Evolutionary conservation across 2,329 filamentous ascomycete species (phyloP).

Genomic region (Lizonia empirigonia): DNA sequence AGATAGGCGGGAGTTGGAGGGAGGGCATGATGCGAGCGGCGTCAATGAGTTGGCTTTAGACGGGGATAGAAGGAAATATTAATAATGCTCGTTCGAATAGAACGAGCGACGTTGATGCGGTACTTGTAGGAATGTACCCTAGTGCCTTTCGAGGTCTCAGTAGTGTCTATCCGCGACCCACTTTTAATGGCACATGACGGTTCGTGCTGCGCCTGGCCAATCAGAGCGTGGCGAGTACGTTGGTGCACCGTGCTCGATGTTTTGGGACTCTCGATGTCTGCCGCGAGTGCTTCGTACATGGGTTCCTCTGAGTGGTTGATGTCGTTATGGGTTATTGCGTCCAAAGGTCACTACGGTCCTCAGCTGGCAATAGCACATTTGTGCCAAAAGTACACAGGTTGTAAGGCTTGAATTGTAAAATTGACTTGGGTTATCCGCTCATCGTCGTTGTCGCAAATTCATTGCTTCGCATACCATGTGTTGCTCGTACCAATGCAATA

Average conservation of each 20-base stretch:
- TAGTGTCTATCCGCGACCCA: not conserved
- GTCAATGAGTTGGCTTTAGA: too few relatives aligned
- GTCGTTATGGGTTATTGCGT: too few relatives aligned
- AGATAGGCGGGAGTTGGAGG: constrained; percentile 15
- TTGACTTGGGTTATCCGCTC: too few relatives aligned
- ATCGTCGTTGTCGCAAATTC: not conserved
- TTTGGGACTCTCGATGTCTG: too few relatives aligned
- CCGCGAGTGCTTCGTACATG: not conserved
- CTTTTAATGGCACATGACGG: constrained; percentile 1
- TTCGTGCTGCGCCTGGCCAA: not conserved
- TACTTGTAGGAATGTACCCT: too few relatives aligned
- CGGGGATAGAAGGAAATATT: too few relatives aligned
- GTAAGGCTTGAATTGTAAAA: too few relatives aligned
- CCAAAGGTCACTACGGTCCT: not conserved
- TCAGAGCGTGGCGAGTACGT: constrained; percentile 1
- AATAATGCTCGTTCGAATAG: too few relatives aligned
- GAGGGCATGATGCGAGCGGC: constrained; percentile 1
- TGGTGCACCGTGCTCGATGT: not conserved
- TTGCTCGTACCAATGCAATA: constrained; percentile 2
- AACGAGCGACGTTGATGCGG: too few relatives aligned
- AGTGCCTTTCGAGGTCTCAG: not conserved
- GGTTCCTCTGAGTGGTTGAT: not conserved
- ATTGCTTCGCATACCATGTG: not conserved
- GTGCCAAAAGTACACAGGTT: not conserved
- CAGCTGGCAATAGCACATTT: not conserved